Evolutionary conservation across 208 protist genomes (phyloP), one percentile per base, ranked within the genome.

Genomic region (Trypanosoma rangeli): DNA sequence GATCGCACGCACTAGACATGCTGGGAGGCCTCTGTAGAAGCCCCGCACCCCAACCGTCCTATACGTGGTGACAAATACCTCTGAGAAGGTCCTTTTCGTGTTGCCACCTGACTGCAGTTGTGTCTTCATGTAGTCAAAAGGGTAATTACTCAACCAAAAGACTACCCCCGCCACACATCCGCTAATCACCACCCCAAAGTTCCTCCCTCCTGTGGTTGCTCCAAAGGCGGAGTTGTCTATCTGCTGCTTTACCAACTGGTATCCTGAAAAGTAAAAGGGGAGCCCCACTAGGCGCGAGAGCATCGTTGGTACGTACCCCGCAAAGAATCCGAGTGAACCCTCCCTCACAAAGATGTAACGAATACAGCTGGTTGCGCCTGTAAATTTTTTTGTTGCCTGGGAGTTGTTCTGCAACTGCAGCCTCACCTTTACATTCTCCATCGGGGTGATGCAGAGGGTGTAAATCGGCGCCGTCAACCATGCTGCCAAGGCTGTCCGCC

Each of bases 71-170:
- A 66, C 59, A 39, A 80, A 66, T 13, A 88, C 65, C 13, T 84
- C 74, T 0, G 63, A 48, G n/a, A 84, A 82, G 22, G 62, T 73
- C 24, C 73, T 48, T 28, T 73, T 71, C n/a, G 55, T 55, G n/a
- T n/a, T n/a, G 50, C 64, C 59, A 5, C 72, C 80, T 7, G 84
- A 79, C 59, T 93, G 84, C 64, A 90, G 46, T 31, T 86, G 81
- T 3, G 87, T 90, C 58, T 92, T 92, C 42, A 88, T 54, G 53
- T 78, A 89, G 74, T 92, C 86, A 64, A 81, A 88, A 16, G 86
- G 86, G 68, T 89, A 92, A 79, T 81, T 86, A 76, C 77, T 86
- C 46, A 67, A 69, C 83, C 86, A 92, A 79, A 90, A 93, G 54
- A 72, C 74, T 35, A 85, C 50, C 18, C 87, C 84, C 0, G 84